Conservation (phyloP, 768 basidiomycete species). For the Podaxis mareebaensis region DNA sequence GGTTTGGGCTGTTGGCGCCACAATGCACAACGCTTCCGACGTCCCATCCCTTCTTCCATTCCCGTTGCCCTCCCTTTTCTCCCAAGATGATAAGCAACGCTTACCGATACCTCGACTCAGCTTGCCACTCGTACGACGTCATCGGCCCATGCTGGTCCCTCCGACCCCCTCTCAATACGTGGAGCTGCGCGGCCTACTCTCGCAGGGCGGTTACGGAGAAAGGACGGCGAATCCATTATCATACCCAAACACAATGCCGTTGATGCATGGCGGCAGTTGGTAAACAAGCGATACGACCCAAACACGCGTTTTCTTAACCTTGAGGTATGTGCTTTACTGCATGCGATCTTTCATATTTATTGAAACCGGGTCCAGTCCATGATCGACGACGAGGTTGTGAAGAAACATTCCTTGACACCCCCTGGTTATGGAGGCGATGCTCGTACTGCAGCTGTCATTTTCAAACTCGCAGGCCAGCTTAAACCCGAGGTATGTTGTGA, state of each 20-base stretch:
- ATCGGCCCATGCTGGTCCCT: conserved; percentile 38
- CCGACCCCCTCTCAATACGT: conserved; percentile 62
- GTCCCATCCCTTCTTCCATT: conserved; percentile 28
- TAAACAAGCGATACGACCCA: conserved; percentile 71
- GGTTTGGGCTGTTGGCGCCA: conserved; percentile 22
- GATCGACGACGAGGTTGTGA: conserved; percentile 74
- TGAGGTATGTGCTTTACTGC: conserved; percentile 57
- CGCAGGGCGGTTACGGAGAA: conserved; percentile 60
- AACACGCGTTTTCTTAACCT: conserved; percentile 75
- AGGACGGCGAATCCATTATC: conserved; percentile 27
- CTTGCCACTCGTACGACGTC: conserved; percentile 31
- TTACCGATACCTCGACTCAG: conserved; percentile 39
- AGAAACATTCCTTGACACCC: conserved; percentile 65
- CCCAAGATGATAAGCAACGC: conserved; percentile 33
- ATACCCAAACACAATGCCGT: conserved; percentile 40
- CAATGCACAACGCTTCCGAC: conserved; percentile 1
- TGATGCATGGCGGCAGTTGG: conserved; percentile 76
- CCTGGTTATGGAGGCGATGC: conserved; percentile 68
- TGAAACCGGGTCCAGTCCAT: conserved; percentile 55
- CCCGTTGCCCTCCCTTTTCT: conserved; percentile 41
- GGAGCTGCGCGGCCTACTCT: conserved; percentile 57
- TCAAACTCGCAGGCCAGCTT: conserved; percentile 81
- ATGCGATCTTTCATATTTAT: conserved; percentile 19
- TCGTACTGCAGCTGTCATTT: conserved; percentile 79
- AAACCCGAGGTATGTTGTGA: conserved; percentile 59